phyloP scores from a whole-genome alignment of 1,284 basidiomycete species.

The Heterobasidion irregulare region DNA sequence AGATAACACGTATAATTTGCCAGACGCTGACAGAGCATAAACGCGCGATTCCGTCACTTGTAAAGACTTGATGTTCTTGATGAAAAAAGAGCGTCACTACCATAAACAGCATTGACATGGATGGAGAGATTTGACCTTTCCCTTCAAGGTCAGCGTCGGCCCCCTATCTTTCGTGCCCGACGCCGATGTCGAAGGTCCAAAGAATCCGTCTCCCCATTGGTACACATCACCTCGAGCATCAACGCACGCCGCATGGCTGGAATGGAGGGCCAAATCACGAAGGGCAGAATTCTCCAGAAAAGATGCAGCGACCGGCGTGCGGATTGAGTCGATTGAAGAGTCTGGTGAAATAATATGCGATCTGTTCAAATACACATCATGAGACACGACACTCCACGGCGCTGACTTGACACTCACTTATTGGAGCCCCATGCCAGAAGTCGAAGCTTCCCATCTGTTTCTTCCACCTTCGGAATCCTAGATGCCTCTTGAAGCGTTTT shows the following conservation, averaged over 20 bases:
- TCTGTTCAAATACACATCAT: slow-evolving; percentile 21
- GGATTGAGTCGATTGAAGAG: slow-evolving; percentile 29
- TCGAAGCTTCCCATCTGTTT: slow-evolving; percentile 22
- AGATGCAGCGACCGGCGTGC: slow-evolving; percentile 37
- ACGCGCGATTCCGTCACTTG: slow-evolving; percentile 51
- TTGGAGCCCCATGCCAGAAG: slow-evolving; percentile 54
- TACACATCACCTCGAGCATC: slow-evolving; percentile 84
- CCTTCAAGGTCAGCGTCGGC: slow-evolving; percentile 51
- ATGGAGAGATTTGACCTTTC: slow-evolving; percentile 44
- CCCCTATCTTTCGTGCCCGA: slow-evolving; percentile 16
- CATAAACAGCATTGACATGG: background rate
- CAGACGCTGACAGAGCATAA: slow-evolving; percentile 69
- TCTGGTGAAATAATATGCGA: slow-evolving; percentile 35
- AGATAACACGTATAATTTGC: slow-evolving; percentile 66
- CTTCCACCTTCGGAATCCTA: background rate
- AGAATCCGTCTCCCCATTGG: slow-evolving; percentile 77
- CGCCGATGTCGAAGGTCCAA: slow-evolving; percentile 23
- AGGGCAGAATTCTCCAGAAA: slow-evolving; percentile 64
- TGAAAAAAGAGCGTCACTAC: background rate
- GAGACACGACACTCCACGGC: background rate
- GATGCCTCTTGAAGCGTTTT: background rate
- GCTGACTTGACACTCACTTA: slow-evolving; percentile 25
- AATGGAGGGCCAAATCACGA: slow-evolving; percentile 69
- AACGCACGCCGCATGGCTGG: slow-evolving; percentile 75
- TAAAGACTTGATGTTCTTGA: slow-evolving; percentile 62